Percentiles rank a stretch among this genome's conserved stretches.
Conservation (phyloP, 495 filamentous ascomycete species). For the Friedmanniomyces simplex region DNA sequence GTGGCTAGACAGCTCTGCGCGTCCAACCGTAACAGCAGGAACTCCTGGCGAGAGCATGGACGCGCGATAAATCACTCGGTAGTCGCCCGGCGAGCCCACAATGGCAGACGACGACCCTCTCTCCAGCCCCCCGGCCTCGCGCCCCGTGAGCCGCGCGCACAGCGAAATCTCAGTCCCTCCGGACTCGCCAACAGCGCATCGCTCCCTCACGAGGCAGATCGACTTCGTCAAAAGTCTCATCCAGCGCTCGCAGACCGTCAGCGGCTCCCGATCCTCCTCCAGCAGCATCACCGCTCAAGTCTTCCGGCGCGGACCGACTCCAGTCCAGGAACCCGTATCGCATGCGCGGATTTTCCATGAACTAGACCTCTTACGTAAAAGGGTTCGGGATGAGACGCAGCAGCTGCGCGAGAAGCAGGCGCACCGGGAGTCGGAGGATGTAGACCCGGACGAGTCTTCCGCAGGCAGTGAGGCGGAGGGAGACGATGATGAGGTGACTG, state of each 20-base stretch:
- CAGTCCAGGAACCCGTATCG: conserved; percentile 1
- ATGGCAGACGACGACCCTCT: not conserved
- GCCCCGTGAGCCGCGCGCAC: not conserved
- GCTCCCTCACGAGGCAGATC: conserved; percentile 13
- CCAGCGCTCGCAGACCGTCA: conserved; percentile 4
- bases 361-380: conserved; percentile 12
- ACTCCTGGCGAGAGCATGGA: no score
- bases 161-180: conserved; percentile 1
- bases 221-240: conserved; percentile 22
- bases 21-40: no score
- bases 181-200: not conserved
- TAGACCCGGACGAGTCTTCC: conserved; percentile 14
- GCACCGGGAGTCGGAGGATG: not conserved
- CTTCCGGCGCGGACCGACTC: conserved; percentile 1
- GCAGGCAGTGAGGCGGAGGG: conserved; percentile 4
- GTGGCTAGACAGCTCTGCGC: no score
- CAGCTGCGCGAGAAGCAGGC: not conserved
- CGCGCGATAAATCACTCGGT: not conserved
- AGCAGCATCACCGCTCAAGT: conserved; percentile 16
- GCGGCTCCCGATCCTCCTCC: not conserved
- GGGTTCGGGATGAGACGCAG: conserved; percentile 7
- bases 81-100: not conserved
- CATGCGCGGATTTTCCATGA: conserved; percentile 14
- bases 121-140: not conserved
- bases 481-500: conserved; percentile 3